These are phyloP conservation scores for Talaromyces amestolkiae DNA, from an alignment of 2,329 filamentous ascomycete species.

Conservation along the genomic window DNA sequence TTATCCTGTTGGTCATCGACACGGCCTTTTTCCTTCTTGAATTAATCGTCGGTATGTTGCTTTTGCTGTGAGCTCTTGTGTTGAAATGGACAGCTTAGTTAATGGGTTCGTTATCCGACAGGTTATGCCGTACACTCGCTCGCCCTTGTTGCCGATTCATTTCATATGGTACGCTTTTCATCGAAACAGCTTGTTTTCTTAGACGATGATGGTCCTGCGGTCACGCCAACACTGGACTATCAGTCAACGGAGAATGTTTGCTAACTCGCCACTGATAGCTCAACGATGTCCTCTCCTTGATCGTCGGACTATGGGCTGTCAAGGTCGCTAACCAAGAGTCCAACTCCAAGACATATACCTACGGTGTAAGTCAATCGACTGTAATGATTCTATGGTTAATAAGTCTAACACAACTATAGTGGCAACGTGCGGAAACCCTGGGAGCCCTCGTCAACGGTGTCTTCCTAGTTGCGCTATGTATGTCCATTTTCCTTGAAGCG, in stretches of 20 bases:
- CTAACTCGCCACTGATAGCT: constrained; percentile 52
- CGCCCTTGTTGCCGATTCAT: constrained; percentile 91
- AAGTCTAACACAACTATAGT: constrained; percentile 53
- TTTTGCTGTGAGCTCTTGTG: not conserved
- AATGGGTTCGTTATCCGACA: constrained; percentile 24
- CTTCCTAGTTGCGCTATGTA: constrained; percentile 91
- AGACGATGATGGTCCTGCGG: not conserved
- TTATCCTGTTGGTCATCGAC: constrained; percentile 90
- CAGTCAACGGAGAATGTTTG: not conserved
- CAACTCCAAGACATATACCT: constrained; percentile 85
- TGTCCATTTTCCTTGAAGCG: constrained; percentile 95
- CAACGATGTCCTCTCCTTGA: constrained; percentile 93
- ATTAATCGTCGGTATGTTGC: constrained; percentile 62
- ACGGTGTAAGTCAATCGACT: constrained; percentile 64
- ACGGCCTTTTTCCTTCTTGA: constrained; percentile 86
- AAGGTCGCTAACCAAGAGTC: constrained; percentile 79
- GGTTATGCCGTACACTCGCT: constrained; percentile 85
- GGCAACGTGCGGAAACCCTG: constrained; percentile 94
- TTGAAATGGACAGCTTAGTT: not conserved
- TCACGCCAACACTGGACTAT: not conserved
- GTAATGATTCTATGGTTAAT: no score
- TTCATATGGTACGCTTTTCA: constrained; percentile 76
- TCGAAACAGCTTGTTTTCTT: not conserved
- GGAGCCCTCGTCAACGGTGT: constrained; percentile 96
- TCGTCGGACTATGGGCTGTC: constrained; percentile 93